Percentiles rank a stretch among this genome's conserved stretches.
phyloP scores from a whole-genome alignment of 164 flowering plant species.

The Umbellularia californica region DNA sequence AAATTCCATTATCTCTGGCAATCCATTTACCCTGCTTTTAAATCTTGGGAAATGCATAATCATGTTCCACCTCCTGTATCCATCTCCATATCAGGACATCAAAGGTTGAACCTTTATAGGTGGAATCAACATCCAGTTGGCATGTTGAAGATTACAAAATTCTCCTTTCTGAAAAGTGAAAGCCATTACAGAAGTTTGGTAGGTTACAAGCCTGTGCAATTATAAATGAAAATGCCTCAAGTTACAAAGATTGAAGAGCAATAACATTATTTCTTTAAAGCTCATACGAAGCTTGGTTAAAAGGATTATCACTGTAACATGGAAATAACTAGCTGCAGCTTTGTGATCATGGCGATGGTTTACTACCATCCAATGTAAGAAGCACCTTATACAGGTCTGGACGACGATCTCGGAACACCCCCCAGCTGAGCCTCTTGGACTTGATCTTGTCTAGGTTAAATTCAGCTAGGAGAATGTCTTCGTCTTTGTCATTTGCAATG shows the following conservation, averaged over 20 bases:
- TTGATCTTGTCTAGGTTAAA: constrained; percentile 83
- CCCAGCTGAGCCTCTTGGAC: constrained; percentile 82
- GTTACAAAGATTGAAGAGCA: not conserved
- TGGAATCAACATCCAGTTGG: too few relatives aligned
- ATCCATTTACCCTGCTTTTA: too few relatives aligned
- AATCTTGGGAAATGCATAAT: too few relatives aligned
- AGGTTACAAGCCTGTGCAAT: not conserved
- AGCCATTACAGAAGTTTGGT: too few relatives aligned
- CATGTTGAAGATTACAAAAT: too few relatives aligned
- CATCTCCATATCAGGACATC: too few relatives aligned
- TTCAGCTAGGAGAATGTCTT: constrained; percentile 70
- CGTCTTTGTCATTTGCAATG: constrained; percentile 70
- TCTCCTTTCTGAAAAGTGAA: too few relatives aligned
- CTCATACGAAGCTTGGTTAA: not conserved
- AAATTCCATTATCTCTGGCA: too few relatives aligned
- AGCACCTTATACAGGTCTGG: constrained; percentile 92
- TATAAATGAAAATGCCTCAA: not conserved
- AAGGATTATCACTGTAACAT: constrained; percentile 10
- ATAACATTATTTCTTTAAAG: not conserved
- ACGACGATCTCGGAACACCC: constrained; percentile 90
- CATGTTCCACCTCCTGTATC: too few relatives aligned
- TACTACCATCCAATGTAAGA: constrained; percentile 82
- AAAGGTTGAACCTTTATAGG: too few relatives aligned
- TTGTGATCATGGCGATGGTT: constrained; percentile 18
- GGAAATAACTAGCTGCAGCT: not conserved